A percentile compares a stretch with the other conserved stretches of the same genome.
phyloP scores from a whole-genome alignment of 257 asterid species.

The Solanum corneliomulleri region DNA sequence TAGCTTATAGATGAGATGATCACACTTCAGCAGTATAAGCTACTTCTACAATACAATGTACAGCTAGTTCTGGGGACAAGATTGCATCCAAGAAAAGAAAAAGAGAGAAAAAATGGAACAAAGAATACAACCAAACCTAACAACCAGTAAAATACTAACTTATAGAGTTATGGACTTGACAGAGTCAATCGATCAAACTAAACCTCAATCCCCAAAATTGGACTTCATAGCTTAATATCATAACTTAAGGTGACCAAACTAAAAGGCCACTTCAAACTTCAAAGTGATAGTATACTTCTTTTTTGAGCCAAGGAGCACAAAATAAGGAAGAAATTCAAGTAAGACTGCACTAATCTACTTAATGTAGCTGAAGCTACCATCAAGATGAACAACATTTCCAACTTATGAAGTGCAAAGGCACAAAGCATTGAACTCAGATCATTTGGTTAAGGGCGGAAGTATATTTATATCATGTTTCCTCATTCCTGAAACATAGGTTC shows the following conservation, averaged over 20 bases:
- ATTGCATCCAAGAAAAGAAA: background rate
- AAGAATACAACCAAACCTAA: background rate
- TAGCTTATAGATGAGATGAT: background rate
- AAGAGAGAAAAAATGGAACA: background rate
- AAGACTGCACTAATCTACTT: too few species aligned
- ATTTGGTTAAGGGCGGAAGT: background rate
- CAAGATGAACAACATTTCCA: background rate
- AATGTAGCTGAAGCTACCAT: background rate
- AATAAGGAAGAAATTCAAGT: background rate
- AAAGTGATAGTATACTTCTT: background rate
- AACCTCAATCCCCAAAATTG: background rate
- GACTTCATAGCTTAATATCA: background rate
- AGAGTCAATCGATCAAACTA: background rate
- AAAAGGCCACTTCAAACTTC: background rate
- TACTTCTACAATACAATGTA: background rate
- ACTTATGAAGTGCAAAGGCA: background rate
- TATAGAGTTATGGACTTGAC: background rate
- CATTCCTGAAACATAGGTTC: background rate
- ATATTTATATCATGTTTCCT: background rate
- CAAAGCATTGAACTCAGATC: background rate
- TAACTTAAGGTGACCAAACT: background rate
- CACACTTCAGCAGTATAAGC: background rate
- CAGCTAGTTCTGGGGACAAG: background rate
- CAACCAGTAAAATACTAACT: background rate
- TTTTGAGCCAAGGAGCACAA: background rate